Evolutionary conservation across 225 moss, liverwort and hornwort species (phyloP).

Genomic region (Takakia lepidozioides): DNA sequence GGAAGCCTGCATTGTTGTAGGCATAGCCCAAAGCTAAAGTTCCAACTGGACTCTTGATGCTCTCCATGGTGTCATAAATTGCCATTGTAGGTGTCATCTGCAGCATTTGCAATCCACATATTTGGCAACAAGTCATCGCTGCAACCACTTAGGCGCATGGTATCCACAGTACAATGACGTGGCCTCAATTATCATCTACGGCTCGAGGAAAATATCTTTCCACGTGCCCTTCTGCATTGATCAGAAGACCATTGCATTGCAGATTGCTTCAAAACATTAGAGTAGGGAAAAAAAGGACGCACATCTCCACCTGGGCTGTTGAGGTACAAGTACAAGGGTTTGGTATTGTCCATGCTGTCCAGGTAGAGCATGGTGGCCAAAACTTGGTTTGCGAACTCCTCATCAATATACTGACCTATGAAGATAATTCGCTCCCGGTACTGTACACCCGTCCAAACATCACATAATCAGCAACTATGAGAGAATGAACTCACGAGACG

Average conservation of each 20-base stretch:
- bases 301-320: slow-evolving; percentile 99
- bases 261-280: background rate
- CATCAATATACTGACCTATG: slow-evolving; percentile 95
- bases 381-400: slow-evolving; percentile 96
- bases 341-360: slow-evolving; percentile 86
- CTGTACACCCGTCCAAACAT: too few relatives aligned
- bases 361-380: slow-evolving; percentile 95
- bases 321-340: slow-evolving; percentile 88
- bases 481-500: too few relatives aligned
- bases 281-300: slow-evolving; percentile 2
- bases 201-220: too few relatives aligned
- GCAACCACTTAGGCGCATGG: too few relatives aligned
- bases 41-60: slow-evolving; percentile 87
- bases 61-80: slow-evolving; percentile 84
- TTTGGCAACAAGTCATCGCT: too few relatives aligned
- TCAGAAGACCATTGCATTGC: background rate
- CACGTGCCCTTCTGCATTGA: too few relatives aligned
- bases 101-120: too few relatives aligned
- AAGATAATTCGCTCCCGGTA: slow-evolving; percentile 98
- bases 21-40: slow-evolving; percentile 97
- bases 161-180: too few relatives aligned
- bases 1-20: slow-evolving; percentile 93
- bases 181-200: too few relatives aligned
- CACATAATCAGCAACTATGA: too few relatives aligned
- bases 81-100: slow-evolving; percentile 98